Conservation (phyloP, 805 yeast genomes). For the Ogataea trehaloabstinens region DNA sequence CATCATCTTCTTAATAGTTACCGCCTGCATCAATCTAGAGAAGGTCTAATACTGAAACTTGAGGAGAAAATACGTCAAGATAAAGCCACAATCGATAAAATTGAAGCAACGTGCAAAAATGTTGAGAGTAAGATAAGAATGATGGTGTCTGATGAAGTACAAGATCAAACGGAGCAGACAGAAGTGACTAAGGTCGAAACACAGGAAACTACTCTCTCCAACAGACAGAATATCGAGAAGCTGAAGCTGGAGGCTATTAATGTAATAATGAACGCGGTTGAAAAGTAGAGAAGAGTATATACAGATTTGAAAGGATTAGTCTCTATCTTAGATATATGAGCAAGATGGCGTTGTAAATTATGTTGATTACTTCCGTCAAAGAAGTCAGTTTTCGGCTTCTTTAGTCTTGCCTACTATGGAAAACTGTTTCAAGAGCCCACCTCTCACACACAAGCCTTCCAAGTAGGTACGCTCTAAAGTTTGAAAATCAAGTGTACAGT, state of each 20-base stretch:
- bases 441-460: slow-evolving; percentile 27
- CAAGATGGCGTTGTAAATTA: too few species aligned
- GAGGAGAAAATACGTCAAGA: slow-evolving; percentile 54
- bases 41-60: slow-evolving; percentile 75
- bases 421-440: slow-evolving; percentile 26
- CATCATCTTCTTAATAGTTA: slow-evolving; percentile 91
- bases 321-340: not conserved
- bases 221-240: slow-evolving; percentile 11
- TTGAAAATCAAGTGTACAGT: slow-evolving; percentile 24
- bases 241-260: slow-evolving; percentile 16
- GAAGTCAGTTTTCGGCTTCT: too few species aligned
- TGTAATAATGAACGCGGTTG: slow-evolving; percentile 9
- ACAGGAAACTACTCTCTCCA: slow-evolving; percentile 12
- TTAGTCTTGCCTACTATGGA: slow-evolving; percentile 21
- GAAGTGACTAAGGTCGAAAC: not conserved
- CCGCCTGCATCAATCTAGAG: slow-evolving; percentile 93
- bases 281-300: too few species aligned
- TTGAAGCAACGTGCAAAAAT: slow-evolving; percentile 39
- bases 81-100: slow-evolving; percentile 36
- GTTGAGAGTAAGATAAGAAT: slow-evolving; percentile 37
- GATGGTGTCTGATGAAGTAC: slow-evolving; percentile 20
- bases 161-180: not conserved
- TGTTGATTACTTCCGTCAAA: too few species aligned
- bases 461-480: slow-evolving; percentile 30
- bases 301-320: not conserved